phyloP scores from a whole-genome alignment of 352 stramenopile genomes.

The Pythium grandisporangium region DNA sequence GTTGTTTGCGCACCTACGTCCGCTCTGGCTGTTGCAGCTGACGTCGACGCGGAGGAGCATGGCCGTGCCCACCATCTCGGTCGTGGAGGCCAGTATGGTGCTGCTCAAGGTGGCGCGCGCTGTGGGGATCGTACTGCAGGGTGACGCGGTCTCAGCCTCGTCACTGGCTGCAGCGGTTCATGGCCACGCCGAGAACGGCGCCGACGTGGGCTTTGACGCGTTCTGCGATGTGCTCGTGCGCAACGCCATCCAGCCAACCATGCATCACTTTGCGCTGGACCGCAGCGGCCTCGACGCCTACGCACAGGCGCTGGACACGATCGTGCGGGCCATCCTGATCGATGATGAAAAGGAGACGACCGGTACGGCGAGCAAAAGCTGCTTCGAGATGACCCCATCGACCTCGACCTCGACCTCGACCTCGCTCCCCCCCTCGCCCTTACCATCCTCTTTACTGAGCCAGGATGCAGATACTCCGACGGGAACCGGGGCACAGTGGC shows the following conservation, averaged over 20 bases:
- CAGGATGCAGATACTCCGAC: no score
- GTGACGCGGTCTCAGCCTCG: slow-evolving; percentile 4
- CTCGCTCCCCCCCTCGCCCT: no score
- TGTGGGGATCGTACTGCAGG: slow-evolving; percentile 27
- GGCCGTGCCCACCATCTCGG: slow-evolving; percentile 16
- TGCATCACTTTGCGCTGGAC: slow-evolving; percentile 43
- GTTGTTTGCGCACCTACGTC: slow-evolving; percentile 24
- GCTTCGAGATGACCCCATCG: no score
- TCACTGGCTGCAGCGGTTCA: slow-evolving; percentile 9
- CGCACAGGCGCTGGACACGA: slow-evolving; percentile 25
- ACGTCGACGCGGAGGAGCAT: neutral
- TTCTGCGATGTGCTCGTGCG: slow-evolving; percentile 40
- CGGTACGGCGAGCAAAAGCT: no score
- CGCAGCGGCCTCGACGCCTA: slow-evolving; percentile 28
- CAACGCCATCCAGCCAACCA: slow-evolving; percentile 32
- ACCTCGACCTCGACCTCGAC: no score
- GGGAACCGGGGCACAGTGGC: neutral
- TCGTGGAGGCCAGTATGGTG: slow-evolving; percentile 43
- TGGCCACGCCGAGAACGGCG: slow-evolving; percentile 14
- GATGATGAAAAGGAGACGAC: no score
- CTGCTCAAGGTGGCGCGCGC: slow-evolving; percentile 52
- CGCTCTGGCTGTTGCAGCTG: slow-evolving; percentile 23
- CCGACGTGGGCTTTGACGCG: slow-evolving; percentile 28
- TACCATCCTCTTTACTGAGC: no score
- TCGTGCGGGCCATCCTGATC: slow-evolving; percentile 28